These are phyloP conservation scores for Pseudocercospora fijiensis DNA, from an alignment of 2,329 filamentous ascomycete species.

Conservation along the genomic window DNA sequence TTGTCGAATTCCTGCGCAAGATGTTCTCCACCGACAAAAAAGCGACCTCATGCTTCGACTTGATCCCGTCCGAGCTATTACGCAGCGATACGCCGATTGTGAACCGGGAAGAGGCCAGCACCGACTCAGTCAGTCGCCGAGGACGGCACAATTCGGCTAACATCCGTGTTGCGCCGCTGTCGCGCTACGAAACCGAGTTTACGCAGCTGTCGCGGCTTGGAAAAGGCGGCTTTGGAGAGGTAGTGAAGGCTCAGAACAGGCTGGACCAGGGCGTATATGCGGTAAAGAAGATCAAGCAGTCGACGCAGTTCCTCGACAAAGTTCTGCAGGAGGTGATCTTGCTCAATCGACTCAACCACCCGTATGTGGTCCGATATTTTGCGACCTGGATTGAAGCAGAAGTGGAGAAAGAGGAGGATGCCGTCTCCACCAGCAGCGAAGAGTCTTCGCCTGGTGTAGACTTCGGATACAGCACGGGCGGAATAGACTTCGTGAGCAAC, in stretches of 20 bases:
- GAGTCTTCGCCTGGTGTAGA: conserved; percentile 38
- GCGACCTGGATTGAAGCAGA: conserved; percentile 88
- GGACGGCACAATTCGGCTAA: conserved; percentile 38
- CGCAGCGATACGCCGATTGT: conserved; percentile 51
- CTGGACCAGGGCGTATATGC: conserved; percentile 92
- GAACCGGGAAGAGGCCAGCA: conserved; percentile 1
- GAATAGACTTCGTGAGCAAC: conserved; percentile 90
- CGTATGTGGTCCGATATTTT: conserved; percentile 84
- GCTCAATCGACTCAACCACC: conserved; percentile 89
- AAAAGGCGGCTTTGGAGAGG: conserved; percentile 92
- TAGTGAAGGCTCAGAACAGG: conserved; percentile 92
- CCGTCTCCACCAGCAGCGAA: conserved; percentile 30
- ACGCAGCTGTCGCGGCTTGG: conserved; percentile 85
- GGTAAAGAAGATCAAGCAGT: conserved; percentile 91
- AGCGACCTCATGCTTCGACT: conserved; percentile 75
- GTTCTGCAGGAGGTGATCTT: conserved; percentile 82
- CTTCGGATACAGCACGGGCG: conserved; percentile 69
- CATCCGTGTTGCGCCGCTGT: conserved; percentile 44
- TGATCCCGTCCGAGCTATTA: conserved; percentile 59
- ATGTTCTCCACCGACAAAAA: conserved; percentile 88
- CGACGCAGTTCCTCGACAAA: conserved; percentile 70
- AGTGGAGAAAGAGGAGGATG: conserved; percentile 31
- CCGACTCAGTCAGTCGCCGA: conserved; percentile 30
- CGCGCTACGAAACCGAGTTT: conserved; percentile 85
- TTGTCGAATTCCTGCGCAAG: conserved; percentile 76